phyloP scores from a whole-genome alignment of 1,284 basidiomycete genomes.

The Ustilago lituana region DNA sequence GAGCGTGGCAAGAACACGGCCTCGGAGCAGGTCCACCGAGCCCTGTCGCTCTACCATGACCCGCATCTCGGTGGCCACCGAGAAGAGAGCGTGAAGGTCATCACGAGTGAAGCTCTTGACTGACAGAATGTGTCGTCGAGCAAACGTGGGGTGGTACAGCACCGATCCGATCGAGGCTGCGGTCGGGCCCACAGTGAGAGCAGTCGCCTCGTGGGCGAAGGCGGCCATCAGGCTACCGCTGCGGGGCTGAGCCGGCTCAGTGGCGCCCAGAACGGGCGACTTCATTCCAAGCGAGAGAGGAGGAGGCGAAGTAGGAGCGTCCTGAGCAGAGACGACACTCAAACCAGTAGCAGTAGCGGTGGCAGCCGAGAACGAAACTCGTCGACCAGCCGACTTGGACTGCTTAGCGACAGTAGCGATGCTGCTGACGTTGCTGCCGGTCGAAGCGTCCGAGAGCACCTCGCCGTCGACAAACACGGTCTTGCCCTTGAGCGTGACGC shows the following conservation, averaged over 20 bases:
- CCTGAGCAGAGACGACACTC: constrained; percentile 39
- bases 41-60: constrained; percentile 92
- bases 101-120: constrained; percentile 92
- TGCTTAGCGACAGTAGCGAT: constrained; percentile 68
- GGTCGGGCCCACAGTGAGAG: constrained; percentile 21
- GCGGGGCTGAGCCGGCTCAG: constrained; percentile 35
- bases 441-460: constrained; percentile 73
- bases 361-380: constrained; percentile 45
- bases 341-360: too few relatives aligned
- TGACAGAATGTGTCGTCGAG: constrained; percentile 87
- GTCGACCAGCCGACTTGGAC: constrained; percentile 41
- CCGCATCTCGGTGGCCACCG: constrained; percentile 95
- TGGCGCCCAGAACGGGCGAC: constrained; percentile 56
- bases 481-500: constrained; percentile 90
- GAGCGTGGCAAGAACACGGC: constrained; percentile 89
- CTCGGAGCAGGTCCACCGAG: constrained; percentile 86
- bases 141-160: constrained; percentile 72
- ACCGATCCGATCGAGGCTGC: constrained; percentile 41
- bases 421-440: constrained; percentile 84
- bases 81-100: constrained; percentile 93
- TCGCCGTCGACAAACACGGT: constrained; percentile 91
- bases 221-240: constrained; percentile 39
- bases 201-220: constrained; percentile 37
- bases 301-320: constrained; percentile 58
- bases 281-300: constrained; percentile 40